Evolutionary conservation across 371 early-diverging fungal genomes (phyloP).

Genomic region (Mucor racemosus): DNA sequence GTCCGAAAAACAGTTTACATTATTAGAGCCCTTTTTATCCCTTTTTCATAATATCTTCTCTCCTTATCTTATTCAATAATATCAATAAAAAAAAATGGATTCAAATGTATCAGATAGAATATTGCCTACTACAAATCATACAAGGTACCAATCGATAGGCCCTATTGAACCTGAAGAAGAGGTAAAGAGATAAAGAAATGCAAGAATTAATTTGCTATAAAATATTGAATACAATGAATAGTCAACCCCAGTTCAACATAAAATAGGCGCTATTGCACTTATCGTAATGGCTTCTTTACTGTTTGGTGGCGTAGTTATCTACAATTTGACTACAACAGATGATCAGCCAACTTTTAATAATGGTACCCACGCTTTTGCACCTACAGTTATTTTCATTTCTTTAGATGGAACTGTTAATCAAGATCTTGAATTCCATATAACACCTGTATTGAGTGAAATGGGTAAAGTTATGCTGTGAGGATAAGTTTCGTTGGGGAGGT

Average conservation of each 20-base stretch:
- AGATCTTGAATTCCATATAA: slow-evolving; percentile 77
- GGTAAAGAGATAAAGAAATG: not conserved
- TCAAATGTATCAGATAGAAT: slow-evolving; percentile 4
- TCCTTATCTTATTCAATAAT: slow-evolving; percentile 2
- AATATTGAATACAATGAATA: not conserved
- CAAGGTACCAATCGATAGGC: slow-evolving; percentile 34
- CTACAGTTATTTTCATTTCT: slow-evolving; percentile 84
- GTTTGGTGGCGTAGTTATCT: slow-evolving; percentile 11
- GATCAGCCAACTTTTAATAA: slow-evolving; percentile 45
- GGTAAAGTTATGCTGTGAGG: slow-evolving; percentile 35
- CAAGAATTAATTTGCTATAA: too few species aligned
- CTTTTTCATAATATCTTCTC: not conserved
- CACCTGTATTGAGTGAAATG: slow-evolving; percentile 70
- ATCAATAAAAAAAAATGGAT: not conserved
- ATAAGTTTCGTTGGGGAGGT: too few species aligned
- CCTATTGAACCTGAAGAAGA: slow-evolving; percentile 29
- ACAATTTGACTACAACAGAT: slow-evolving; percentile 3
- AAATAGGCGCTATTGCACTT: slow-evolving; percentile 3
- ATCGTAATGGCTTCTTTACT: slow-evolving; percentile 8
- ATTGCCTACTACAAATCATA: slow-evolving; percentile 17
- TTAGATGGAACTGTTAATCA: slow-evolving; percentile 91
- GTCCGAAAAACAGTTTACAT: not conserved
- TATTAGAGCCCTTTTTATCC: not conserved
- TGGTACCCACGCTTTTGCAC: slow-evolving; percentile 72
- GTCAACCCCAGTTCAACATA: not conserved